Evolutionary conservation across 1,284 basidiomycete species (phyloP), one percentile per base, ranked within the genome.

Genomic region (Ceratobasidium sp.): DNA sequence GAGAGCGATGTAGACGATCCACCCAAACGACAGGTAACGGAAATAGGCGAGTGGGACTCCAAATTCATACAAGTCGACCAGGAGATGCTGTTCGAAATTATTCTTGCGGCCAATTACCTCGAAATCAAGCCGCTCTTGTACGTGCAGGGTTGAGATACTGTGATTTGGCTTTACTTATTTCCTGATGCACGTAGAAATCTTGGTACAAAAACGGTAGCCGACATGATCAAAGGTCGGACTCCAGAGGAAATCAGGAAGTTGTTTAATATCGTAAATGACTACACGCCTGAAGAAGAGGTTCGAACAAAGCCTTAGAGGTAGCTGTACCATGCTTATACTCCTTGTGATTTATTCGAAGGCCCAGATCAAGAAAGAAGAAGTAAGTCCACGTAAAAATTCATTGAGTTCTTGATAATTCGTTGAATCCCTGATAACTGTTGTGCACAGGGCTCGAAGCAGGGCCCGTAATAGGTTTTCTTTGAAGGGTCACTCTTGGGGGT

Each of bases 341-440:
- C 27, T 54, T 54, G 9, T 36, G 15, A 1, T n/a, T 48, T 53
- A 11, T 44, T 31, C n/a, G 65, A 44, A 93, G 92, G 97, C 96
- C 59, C 97, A 99, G 85, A 99, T 99, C 88, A 96, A 96, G 89
- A 98, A 98, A 86, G 98, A 99, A 88, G 99, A 99, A 84, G 97
- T 93, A 81, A 86, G 91, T 86, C 50, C 4, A 41, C 36, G 36
- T 11, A 4, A 11, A 41, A 41, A 4, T 41, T 11, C 11, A 11
- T 4, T 41, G 6, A 5, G 4, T 4, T 41, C 36, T 41, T 11
- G 6, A 11, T 41, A 41, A 41, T 41, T 41, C 6, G 11, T 41
- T 41, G 36, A 41, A 41, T 5, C 11, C 11, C 36, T n/a, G 36
- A 11, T 41, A 5, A 11, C 11, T 11, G 36, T 41, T 41, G 36